Conservation (phyloP, 1,284 basidiomycete genomes). For the Pisolithus thermaeus region DNA sequence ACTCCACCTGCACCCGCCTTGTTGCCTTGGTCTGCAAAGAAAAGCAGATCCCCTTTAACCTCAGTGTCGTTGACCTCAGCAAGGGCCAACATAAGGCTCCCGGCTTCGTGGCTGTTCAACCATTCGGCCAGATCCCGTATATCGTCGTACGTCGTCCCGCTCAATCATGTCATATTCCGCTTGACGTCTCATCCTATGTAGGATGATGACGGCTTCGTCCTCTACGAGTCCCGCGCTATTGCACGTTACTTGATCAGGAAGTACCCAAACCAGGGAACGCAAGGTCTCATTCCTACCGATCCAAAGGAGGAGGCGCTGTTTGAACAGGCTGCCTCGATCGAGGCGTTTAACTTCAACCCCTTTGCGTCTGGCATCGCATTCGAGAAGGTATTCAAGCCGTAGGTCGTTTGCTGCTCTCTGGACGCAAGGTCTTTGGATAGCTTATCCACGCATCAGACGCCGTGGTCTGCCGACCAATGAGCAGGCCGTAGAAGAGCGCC, state of each 20-base stretch:
- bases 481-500: conserved; percentile 17
- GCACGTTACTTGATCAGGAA: conserved; percentile 43
- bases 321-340: conserved; percentile 27
- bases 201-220: conserved; percentile 41
- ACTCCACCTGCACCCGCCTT: conserved; percentile 42
- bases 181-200: neutral
- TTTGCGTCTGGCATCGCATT: conserved; percentile 11
- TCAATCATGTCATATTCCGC: no score
- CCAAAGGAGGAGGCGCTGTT: conserved; percentile 26
- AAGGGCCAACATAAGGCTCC: conserved; percentile 45
- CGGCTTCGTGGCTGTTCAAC: conserved; percentile 43
- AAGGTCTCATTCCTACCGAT: conserved; percentile 29
- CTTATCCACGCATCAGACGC: neutral
- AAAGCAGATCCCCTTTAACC: conserved; percentile 45
- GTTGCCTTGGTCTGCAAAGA: conserved; percentile 44
- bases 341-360: conserved; percentile 28
- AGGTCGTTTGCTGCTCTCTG: conserved; percentile 17
- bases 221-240: conserved; percentile 53
- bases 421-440: neutral
- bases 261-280: conserved; percentile 33
- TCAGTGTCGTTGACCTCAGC: conserved; percentile 37
- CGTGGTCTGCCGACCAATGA: conserved; percentile 18
- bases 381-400: conserved; percentile 33
- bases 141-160: conserved; percentile 31
- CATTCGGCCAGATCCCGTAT: conserved; percentile 64